Conservation (phyloP, 306 rosid genomes). For the Quercus mongolica region DNA sequence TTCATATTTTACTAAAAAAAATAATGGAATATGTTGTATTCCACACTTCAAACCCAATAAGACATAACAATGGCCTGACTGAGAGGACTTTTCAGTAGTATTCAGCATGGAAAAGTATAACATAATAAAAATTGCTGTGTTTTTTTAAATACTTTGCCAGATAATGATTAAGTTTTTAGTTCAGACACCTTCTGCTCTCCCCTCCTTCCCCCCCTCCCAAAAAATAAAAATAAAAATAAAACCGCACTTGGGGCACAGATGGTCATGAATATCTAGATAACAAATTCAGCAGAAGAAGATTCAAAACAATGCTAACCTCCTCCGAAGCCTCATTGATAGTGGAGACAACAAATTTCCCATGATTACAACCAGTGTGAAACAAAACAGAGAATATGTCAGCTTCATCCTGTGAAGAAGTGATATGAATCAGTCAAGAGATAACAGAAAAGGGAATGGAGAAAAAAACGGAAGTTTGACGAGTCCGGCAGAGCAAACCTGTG, state of each 20-base stretch:
- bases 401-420: constrained; percentile 66
- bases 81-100: neutral
- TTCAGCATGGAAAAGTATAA: neutral
- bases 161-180: neutral
- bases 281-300: neutral
- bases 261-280: neutral
- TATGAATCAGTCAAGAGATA: constrained; percentile 10
- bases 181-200: neutral
- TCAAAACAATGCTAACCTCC: constrained; percentile 51
- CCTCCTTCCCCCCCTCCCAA: neutral
- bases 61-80: neutral
- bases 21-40: neutral
- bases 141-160: neutral
- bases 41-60: neutral
- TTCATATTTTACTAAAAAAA: neutral
- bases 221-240: too few species aligned
- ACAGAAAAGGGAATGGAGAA: neutral
- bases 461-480: neutral
- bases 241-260: neutral
- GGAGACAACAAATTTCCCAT: constrained; percentile 52
- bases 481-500: constrained; percentile 48
- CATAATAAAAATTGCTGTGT: neutral
- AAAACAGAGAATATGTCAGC: constrained; percentile 59
- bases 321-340: constrained; percentile 39
- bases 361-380: constrained; percentile 74